A percentile compares a stretch with the other conserved stretches of the same genome.
Conservation (phyloP, 345 rosid species). For the Sonneratia alba region DNA sequence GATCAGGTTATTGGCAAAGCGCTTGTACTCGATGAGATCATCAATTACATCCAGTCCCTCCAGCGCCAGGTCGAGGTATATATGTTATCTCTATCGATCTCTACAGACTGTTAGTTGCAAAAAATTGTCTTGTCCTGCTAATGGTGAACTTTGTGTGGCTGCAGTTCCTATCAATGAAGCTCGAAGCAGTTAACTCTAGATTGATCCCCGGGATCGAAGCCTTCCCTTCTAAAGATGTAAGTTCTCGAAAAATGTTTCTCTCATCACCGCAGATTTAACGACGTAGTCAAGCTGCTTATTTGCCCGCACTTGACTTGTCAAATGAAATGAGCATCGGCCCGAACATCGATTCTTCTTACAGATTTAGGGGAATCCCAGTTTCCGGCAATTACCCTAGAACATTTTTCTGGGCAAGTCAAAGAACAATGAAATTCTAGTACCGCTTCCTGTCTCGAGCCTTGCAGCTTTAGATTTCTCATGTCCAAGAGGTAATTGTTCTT, state of each 20-base stretch:
- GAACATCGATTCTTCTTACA: too few species aligned
- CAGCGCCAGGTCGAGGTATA: slow-evolving; percentile 86
- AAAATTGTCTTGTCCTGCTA: background rate
- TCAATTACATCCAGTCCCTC: slow-evolving; percentile 82
- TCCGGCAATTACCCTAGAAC: too few species aligned
- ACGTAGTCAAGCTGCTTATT: background rate
- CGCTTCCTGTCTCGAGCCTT: too few species aligned
- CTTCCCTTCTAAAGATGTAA: slow-evolving; percentile 66
- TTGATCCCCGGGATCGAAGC: slow-evolving; percentile 50
- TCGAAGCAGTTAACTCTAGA: slow-evolving; percentile 74
- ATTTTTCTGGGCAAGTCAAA: too few species aligned
- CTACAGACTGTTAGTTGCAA: background rate
- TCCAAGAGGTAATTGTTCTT: slow-evolving; percentile 2
- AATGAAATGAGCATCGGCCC: too few species aligned
- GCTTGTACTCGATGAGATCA: slow-evolving; percentile 81
- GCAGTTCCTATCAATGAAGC: slow-evolving; percentile 94
- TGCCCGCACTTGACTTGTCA: too few species aligned
- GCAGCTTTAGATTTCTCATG: background rate
- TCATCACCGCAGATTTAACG: background rate
- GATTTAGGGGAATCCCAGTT: too few species aligned
- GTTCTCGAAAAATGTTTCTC: slow-evolving; percentile 5
- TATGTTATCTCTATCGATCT: slow-evolving; percentile 1
- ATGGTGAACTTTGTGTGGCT: background rate
- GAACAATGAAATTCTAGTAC: too few species aligned
- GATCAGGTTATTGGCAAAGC: slow-evolving; percentile 86